Percentiles rank a stretch among this genome's conserved stretches.
phyloP scores from a whole-genome alignment of 176 grass and related monocot species.

The Oryza brachyantha region DNA sequence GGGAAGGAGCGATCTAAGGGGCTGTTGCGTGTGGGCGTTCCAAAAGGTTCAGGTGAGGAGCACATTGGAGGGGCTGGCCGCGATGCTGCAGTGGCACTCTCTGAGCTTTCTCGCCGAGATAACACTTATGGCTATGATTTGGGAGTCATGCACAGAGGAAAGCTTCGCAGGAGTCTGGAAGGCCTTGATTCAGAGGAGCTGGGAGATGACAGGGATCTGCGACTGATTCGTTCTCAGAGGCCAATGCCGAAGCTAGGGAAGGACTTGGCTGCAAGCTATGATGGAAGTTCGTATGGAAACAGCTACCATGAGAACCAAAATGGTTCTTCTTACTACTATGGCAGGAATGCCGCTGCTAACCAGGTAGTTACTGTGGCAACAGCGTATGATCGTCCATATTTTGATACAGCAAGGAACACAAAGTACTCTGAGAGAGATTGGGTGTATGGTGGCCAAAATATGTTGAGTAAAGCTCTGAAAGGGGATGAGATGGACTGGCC shows the following conservation, averaged over 20 bases:
- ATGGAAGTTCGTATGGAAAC: conserved; percentile 36
- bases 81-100: not conserved
- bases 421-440: conserved; percentile 55
- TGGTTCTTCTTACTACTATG: conserved; percentile 43
- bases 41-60: conserved; percentile 32
- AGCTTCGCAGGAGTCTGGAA: conserved; percentile 19
- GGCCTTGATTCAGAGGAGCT: conserved; percentile 26
- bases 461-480: conserved; percentile 35
- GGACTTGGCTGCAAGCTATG: conserved; percentile 44
- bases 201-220: conserved; percentile 33
- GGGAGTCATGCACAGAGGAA: conserved; percentile 34
- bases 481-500: conserved; percentile 36
- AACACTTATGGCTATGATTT: conserved; percentile 31
- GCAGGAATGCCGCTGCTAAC: conserved; percentile 35
- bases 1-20: conserved; percentile 56
- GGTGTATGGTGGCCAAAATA: conserved; percentile 39
- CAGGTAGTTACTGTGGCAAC: conserved; percentile 70
- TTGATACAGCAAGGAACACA: conserved; percentile 46
- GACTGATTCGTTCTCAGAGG: conserved; percentile 27
- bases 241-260: conserved; percentile 51
- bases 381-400: conserved; percentile 48
- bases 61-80: conserved; percentile 13
- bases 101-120: conserved; percentile 30
- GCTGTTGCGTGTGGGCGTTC: conserved; percentile 31
- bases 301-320: conserved; percentile 38